These are phyloP conservation scores for Maudiozyma barnettii DNA, from an alignment of 805 yeast genomes.

Conservation along the genomic window DNA sequence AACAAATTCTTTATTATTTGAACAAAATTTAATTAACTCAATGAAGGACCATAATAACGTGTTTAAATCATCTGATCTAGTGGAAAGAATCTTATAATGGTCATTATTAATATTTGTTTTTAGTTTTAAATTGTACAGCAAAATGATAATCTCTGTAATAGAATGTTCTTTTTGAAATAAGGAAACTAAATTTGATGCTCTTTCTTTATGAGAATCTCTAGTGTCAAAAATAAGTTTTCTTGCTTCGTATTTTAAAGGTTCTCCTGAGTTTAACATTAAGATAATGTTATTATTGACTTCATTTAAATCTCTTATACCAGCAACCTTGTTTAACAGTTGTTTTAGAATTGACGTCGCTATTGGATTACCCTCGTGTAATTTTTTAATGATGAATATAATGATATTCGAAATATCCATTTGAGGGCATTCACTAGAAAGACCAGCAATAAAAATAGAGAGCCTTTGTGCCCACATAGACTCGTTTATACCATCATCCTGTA, in stretches of 20 bases:
- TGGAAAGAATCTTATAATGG: constrained; percentile 64
- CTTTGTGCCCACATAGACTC: constrained; percentile 83
- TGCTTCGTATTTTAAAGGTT: constrained; percentile 44
- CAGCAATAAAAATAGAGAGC: constrained; percentile 68
- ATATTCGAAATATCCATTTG: constrained; percentile 55
- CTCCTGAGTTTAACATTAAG: constrained; percentile 54
- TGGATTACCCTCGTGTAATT: constrained; percentile 49
- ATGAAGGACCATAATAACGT: constrained; percentile 57
- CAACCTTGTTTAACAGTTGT: constrained; percentile 61
- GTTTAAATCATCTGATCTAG: constrained; percentile 61
- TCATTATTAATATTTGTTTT: constrained; percentile 33
- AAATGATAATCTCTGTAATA: constrained; percentile 55
- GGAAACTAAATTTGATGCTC: constrained; percentile 44
- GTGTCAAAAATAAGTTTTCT: constrained; percentile 44
- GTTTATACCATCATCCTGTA: constrained; percentile 71
- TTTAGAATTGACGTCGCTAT: constrained; percentile 55
- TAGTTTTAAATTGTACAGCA: constrained; percentile 42
- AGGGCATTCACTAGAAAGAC: constrained; percentile 46
- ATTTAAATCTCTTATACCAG: constrained; percentile 64
- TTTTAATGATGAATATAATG: constrained; percentile 48
- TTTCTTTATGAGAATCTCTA: constrained; percentile 37
- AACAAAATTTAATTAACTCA: constrained; percentile 47
- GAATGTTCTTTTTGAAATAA: constrained; percentile 36
- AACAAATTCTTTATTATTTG: constrained; percentile 27
- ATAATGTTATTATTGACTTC: constrained; percentile 62